Evolutionary conservation across 768 basidiomycete species (phyloP).

Genomic region (Suillus subalutaceus): DNA sequence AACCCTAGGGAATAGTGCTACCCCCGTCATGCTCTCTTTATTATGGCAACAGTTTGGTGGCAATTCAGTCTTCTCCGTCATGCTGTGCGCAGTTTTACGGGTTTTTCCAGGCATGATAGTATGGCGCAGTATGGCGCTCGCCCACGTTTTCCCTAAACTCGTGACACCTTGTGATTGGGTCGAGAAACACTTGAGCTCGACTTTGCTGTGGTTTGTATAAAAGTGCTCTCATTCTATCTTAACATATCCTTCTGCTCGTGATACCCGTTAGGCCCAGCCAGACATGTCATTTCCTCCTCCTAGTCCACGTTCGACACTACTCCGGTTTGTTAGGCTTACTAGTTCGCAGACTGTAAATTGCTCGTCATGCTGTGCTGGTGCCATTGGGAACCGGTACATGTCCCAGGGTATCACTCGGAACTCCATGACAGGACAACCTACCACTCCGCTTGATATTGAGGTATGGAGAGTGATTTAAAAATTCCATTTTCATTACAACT

Average conservation of each 20-base stretch:
- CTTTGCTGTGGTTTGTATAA: not conserved
- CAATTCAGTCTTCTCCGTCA: not conserved
- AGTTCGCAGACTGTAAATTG: not conserved
- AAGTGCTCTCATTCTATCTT: not conserved
- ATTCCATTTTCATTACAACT: not conserved
- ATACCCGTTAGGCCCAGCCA: constrained; percentile 1
- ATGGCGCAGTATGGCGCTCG: not conserved
- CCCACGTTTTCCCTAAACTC: not conserved
- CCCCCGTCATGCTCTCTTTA: not conserved
- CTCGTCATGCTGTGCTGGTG: constrained; percentile 15
- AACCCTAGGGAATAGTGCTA: not conserved
- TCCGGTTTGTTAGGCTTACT: constrained; percentile 14
- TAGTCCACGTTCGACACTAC: constrained; percentile 10
- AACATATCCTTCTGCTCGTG: not conserved
- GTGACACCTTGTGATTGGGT: constrained; percentile 5
- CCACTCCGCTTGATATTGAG: constrained; percentile 52
- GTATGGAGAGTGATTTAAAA: constrained; percentile 30
- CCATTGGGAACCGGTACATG: constrained; percentile 13
- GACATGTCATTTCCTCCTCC: constrained; percentile 24
- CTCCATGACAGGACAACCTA: constrained; percentile 53
- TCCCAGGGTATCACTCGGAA: constrained; percentile 29
- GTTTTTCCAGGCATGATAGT: not conserved
- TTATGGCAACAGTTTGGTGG: not conserved
- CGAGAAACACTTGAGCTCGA: not conserved
- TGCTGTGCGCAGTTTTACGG: not conserved